Conservation (phyloP, 495 filamentous ascomycete genomes). For the Trichoderma virens region DNA sequence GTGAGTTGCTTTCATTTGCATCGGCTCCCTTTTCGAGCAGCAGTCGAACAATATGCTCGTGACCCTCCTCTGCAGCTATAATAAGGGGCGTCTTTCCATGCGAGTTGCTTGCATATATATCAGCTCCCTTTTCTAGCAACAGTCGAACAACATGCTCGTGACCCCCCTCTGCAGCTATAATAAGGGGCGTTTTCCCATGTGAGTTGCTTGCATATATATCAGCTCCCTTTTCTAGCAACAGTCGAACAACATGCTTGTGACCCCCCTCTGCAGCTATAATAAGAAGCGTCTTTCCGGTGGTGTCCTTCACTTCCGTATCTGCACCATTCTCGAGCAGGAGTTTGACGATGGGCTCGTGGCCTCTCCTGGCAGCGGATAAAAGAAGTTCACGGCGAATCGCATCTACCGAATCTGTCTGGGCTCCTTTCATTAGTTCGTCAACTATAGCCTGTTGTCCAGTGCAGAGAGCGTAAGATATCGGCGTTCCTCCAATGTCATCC, state of each 20-base stretch:
- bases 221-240: not conserved
- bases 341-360: not conserved
- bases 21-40: not conserved
- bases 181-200: not conserved
- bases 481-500: not conserved
- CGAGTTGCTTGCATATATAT: too few relatives aligned
- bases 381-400: not conserved
- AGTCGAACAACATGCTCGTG: not conserved
- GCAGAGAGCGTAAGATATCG: not conserved
- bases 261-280: not conserved
- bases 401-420: not conserved
- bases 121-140: too few relatives aligned
- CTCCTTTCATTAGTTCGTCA: not conserved
- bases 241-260: not conserved
- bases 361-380: not conserved
- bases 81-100: too few relatives aligned
- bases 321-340: not conserved
- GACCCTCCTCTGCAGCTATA: not conserved
- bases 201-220: not conserved
- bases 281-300: not conserved
- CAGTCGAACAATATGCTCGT: not conserved
- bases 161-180: not conserved
- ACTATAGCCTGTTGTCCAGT: not conserved
- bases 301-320: not conserved
- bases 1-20: too few relatives aligned